Evolutionary conservation across 495 filamentous ascomycete genomes (phyloP), one percentile per base, ranked within the genome.

Genomic region (Trichoderma orchidacearum): DNA sequence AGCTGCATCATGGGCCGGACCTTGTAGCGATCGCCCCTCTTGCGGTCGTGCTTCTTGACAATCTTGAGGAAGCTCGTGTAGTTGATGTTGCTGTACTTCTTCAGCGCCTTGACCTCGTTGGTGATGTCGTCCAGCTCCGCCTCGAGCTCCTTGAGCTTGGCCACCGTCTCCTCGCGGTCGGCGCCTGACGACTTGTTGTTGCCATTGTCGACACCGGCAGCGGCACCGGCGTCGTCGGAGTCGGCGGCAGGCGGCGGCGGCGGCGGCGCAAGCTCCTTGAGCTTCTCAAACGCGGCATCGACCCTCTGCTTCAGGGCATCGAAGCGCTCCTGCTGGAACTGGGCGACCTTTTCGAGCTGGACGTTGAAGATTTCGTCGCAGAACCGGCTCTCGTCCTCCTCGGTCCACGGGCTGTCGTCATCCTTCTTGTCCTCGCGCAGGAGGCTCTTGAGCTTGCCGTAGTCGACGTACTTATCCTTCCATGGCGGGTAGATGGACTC

Each of bases 61-160:
- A 95, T 94, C 74, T 98, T 98, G 61, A 96, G 78, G 67, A 97
- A 96, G 30, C 90, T 94, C 9, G 94, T 95, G 69, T 95, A 98
- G 69, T 98, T 98, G 70, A 96, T 84, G 25, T 86, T 88, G 66
- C 88, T 93, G 70, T 91, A 98, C 66, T 90, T 95, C 68, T 95
- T 89, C 57, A 98, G 74, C 70, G 95, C 87, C 66, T 85, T 94
- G 62, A 91, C 85, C 69, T 98, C 91, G 65, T 86, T 85, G 17
- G 86, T 89, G 66, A 98, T 93, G 15, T 66, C 64, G 66, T 97
- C 94, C 36, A 98, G 77, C 67, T 96, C 89, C 32, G 75, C 63
- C 58, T 91, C 74, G 31, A 88, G 81, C 61, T 87, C 81, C 38
- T 84, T 80, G 35, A 94, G 77, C 27, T 67, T 68, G n/a, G 75